Evolutionary conservation across 495 filamentous ascomycete genomes (phyloP), one percentile per base, ranked within the genome.

Genomic region (Lichenothelia convexa): DNA sequence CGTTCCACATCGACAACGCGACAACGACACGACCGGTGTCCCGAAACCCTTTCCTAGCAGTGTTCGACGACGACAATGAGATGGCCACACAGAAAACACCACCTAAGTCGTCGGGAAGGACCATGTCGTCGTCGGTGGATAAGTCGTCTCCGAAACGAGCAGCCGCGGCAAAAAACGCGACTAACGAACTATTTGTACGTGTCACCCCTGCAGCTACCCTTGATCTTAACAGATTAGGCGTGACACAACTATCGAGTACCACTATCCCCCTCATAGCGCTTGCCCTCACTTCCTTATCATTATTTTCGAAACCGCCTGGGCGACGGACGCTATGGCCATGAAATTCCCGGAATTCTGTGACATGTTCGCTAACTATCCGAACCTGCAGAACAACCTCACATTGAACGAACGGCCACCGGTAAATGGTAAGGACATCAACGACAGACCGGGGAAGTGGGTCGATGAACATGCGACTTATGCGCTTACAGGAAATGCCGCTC

Each of bases 11-110:
- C n/a, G n/a, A n/a, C n/a, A n/a, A n/a, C n/a, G n/a, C n/a, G n/a
- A n/a, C n/a, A n/a, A n/a, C n/a, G n/a, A n/a, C n/a, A n/a, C 67
- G 83, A 49, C 82, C 84, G 38, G 57, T 73, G 30, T 92, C 87
- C 30, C 76, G 76, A 33, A 97, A 97, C 49, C 89, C 89, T 34
- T 97, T 97, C 56, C 65, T 95, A 32, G 83, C 92, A 57, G 67
- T 73, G 39, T 64, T 67, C 32, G 64, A 78, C 52, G 45, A 68
- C 51, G 58, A 49, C 24, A 39, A 41, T 18, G 34, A 40, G 40
- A 39, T 47, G 22, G 38, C 45, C 18, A 40, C 46, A 13, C 38
- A 21, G 17, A 18, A 8, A 11, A n/a, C 30, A 12, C 2, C 23
- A n/a, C 1, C 24, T 29, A 11, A 9, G 24, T 29, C 24, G 2